Evolutionary conservation across 192 early-diverging fungal genomes (phyloP), one percentile per base, ranked within the genome.

Genomic region (Lobosporangium transversale): DNA sequence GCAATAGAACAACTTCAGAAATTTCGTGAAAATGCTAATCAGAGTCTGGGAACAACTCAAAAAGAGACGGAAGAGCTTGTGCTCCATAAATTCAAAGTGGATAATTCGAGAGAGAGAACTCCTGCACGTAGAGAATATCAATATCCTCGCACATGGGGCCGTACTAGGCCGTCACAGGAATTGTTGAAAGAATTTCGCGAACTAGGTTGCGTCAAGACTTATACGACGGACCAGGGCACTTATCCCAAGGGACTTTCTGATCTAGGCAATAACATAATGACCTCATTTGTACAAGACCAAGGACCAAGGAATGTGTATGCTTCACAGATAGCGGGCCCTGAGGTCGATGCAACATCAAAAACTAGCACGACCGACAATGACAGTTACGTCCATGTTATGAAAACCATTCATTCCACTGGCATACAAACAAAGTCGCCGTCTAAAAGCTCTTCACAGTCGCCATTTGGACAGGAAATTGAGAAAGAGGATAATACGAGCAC

Each of bases 71-170:
- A 59, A 10, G 45, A 27, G 14, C 47, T 79, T 26, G 18, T 66
- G 15, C 78, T 53, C 12, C 53, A 29, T 23, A 60, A 58, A 23
- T 26, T 66, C 59, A 70, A 79, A 32, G 62, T 62, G 2, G 78
- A 79, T 40, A 68, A 79, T 33, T 58, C 78, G 3, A 71, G 62
- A 30, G 78, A 68, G 49, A 64, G 48, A 31, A 79, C 78, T 7
- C 78, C 68, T 2, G 17, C 52, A 24, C 62, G 64, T 9, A 69
- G 63, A 35, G 48, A 71, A 26, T 71, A 70, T 36, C 58, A 61
- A 15, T 61, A 66, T 49, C 78, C 78, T 5, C 57, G 66, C n/a
- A 61, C 48, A 3, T 71, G 68, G 78, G 47, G 50, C 0, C 40
- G 54, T 20, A 71, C 78, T 11, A 56, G 78, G 37, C 68, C 68